A percentile compares a stretch with the other conserved stretches of the same genome.
Evolutionary conservation across 225 moss, liverwort and hornwort genomes (phyloP).

Genomic region (Climacium dendroides): DNA sequence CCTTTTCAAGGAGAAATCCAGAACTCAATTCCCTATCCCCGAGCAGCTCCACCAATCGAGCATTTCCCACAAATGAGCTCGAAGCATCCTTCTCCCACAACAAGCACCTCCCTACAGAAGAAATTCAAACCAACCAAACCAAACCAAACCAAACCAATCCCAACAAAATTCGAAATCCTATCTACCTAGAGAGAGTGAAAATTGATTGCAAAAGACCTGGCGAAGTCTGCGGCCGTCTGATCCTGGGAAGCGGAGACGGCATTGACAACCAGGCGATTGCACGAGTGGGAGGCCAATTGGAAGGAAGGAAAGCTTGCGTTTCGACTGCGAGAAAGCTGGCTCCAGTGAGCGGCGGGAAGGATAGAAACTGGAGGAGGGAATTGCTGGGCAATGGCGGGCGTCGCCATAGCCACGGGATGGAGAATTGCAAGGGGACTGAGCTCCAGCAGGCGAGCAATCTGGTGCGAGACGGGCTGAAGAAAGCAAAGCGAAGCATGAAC

Average conservation of each 20-base stretch:
- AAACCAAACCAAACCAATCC: neutral
- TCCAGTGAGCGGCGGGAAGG: neutral
- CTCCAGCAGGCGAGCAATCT: neutral
- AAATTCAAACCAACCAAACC: neutral
- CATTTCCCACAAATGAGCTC: neutral
- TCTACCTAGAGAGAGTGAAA: no score
- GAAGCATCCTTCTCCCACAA: neutral
- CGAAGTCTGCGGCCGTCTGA: neutral
- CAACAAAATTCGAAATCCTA: neutral
- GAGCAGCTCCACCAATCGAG: neutral
- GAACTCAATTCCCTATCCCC: neutral
- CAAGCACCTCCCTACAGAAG: neutral
- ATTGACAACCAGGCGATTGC: conserved; percentile 4
- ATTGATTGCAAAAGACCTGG: neutral
- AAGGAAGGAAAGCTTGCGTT: neutral
- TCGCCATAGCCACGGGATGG: conserved; percentile 11
- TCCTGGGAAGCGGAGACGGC: conserved; percentile 20
- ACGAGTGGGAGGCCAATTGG: neutral
- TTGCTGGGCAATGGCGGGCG: conserved; percentile 1
- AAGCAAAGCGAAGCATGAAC: neutral
- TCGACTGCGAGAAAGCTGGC: neutral
- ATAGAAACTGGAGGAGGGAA: neutral
- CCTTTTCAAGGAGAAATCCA: neutral
- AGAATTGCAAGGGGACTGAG: neutral
- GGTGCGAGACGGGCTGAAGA: neutral